Percentiles rank a stretch among this genome's conserved stretches.
Evolutionary conservation across 2,329 filamentous ascomycete species (phyloP).

Genomic region (Magnaporthiopsis rhizophila): DNA sequence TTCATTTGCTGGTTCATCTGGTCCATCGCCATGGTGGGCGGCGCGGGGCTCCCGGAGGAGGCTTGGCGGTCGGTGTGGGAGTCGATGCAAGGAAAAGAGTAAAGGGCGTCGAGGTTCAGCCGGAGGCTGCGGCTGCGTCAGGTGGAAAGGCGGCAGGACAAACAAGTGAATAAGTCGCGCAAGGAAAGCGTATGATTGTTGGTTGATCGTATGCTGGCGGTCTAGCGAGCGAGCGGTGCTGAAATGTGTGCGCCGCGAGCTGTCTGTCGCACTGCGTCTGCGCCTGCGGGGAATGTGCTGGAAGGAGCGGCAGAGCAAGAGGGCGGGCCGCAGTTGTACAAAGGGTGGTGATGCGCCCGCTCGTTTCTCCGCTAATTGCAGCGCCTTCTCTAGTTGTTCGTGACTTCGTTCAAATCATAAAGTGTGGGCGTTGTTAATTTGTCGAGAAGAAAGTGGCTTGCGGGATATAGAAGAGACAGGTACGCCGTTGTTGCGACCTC

Average conservation of each 20-base stretch:
- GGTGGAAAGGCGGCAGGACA: no score
- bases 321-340: no score
- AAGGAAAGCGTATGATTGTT: not conserved
- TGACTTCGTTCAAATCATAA: no score
- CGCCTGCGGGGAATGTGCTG: not conserved
- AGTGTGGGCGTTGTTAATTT: no score
- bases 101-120: not conserved
- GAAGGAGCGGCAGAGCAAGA: not conserved
- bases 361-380: not conserved
- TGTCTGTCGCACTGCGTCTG: no score
- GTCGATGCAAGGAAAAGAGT: not conserved
- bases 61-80: not conserved
- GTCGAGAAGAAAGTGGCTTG: not conserved
- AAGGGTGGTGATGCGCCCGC: not conserved
- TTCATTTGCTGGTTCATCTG: conserved; percentile 34
- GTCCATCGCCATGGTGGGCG: not conserved
- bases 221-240: not conserved
- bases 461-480: not conserved
- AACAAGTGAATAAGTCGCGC: not conserved
- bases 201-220: no score
- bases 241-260: not conserved
- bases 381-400: not conserved
- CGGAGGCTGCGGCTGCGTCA: not conserved
- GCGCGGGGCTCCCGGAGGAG: conserved; percentile 2
- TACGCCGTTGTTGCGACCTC: not conserved